Conservation (phyloP, 2,329 filamentous ascomycete genomes). For the Chaetomium olivaceum region DNA sequence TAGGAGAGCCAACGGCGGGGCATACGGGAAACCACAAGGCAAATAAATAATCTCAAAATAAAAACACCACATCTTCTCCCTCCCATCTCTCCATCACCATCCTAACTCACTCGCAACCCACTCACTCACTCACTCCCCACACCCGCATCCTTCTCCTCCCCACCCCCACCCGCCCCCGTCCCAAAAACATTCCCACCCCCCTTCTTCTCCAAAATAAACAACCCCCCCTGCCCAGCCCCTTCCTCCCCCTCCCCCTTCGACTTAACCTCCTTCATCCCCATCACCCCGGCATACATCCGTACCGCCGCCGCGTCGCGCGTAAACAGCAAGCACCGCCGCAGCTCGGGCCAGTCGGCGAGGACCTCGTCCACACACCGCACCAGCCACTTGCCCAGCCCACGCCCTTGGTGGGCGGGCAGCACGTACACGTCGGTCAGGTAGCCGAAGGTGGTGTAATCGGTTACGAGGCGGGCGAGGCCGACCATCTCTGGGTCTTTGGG, state of each 20-base stretch:
- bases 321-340: constrained; percentile 61
- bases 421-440: constrained; percentile 72
- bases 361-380: constrained; percentile 61
- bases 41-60: constrained; percentile 29
- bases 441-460: constrained; percentile 67
- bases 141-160: neutral
- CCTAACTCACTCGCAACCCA: neutral
- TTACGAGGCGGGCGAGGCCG: constrained; percentile 46
- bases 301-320: constrained; percentile 41
- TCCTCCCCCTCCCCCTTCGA: constrained; percentile 25
- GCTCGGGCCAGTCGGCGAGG: constrained; percentile 55
- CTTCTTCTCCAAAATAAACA: constrained; percentile 34
- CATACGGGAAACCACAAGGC: constrained; percentile 67
- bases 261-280: constrained; percentile 45
- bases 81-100: too few species aligned
- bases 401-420: constrained; percentile 57
- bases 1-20: constrained; percentile 72
- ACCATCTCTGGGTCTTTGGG: constrained; percentile 1
- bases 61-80: neutral
- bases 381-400: constrained; percentile 66
- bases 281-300: constrained; percentile 50
- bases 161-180: neutral
- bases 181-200: neutral
- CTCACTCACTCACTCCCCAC: neutral
- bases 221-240: constrained; percentile 42